Percentiles rank a stretch among this genome's conserved stretches.
phyloP scores from a whole-genome alignment of 2,329 filamentous ascomycete genomes.

The Sporothrix inflata region DNA sequence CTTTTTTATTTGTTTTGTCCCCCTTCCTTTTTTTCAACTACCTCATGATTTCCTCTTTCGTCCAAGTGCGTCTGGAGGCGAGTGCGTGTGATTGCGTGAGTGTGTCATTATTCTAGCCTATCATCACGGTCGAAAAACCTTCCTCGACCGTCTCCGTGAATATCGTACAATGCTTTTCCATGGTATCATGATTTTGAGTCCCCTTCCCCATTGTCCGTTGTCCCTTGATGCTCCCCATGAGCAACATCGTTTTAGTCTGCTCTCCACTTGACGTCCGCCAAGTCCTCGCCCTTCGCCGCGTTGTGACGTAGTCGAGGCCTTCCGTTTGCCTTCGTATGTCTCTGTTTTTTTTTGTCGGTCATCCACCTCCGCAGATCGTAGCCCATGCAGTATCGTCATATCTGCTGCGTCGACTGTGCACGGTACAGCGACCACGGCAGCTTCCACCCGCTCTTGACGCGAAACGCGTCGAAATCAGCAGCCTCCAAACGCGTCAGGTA shows the following conservation, averaged over 20 bases:
- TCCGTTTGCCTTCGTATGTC: background rate
- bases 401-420: constrained; percentile 52
- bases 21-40: background rate
- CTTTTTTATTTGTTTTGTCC: too few relatives aligned
- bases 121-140: background rate
- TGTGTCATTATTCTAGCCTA: constrained; percentile 16
- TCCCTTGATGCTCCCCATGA: background rate
- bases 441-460: constrained; percentile 71
- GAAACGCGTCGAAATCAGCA: constrained; percentile 82
- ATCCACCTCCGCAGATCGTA: background rate
- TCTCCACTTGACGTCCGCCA: background rate
- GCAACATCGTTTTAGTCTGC: background rate
- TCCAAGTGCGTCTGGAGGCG: background rate
- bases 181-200: constrained; percentile 11
- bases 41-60: background rate
- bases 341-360: background rate
- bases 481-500: constrained; percentile 80
- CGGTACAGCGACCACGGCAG: constrained; percentile 76
- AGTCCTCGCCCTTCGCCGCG: background rate
- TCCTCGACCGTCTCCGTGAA: background rate
- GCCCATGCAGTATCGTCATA: constrained; percentile 42
- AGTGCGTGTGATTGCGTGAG: background rate
- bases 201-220: background rate
- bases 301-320: background rate
- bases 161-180: constrained; percentile 21